Evolutionary conservation across 108 stramenopile species (phyloP).

Genomic region (Nitzschia putrida): DNA sequence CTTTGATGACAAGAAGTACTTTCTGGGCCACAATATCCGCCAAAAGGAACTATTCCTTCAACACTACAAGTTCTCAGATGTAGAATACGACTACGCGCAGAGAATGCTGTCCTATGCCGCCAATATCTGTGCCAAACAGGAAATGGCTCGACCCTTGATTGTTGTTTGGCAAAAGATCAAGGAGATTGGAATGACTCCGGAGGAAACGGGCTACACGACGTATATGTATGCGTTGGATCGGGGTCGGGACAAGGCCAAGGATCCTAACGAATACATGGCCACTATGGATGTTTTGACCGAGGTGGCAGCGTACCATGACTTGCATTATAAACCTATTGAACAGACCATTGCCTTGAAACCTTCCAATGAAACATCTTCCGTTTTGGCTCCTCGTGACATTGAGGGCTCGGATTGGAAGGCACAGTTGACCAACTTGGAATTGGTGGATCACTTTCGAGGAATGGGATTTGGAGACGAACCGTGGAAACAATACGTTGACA

Average conservation of each 20-base stretch:
- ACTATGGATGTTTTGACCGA: conserved; percentile 36
- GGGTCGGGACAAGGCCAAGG: neutral
- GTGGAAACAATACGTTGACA: conserved; percentile 23
- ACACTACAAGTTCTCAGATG: conserved; percentile 30
- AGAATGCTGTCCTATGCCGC: conserved; percentile 47
- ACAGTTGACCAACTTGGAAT: too few species aligned
- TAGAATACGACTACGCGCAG: conserved; percentile 29
- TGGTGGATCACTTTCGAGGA: too few species aligned
- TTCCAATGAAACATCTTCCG: too few species aligned
- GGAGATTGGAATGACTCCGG: conserved; percentile 44
- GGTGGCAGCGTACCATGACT: conserved; percentile 76
- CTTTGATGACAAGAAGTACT: too few species aligned
- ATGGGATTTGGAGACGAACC: conserved; percentile 10
- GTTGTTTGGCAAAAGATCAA: conserved; percentile 58
- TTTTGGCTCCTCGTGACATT: too few species aligned
- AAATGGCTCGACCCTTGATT: conserved; percentile 19
- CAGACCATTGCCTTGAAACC: conserved; percentile 45
- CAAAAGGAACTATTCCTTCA: neutral
- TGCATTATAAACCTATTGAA: conserved; percentile 69
- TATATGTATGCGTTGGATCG: conserved; percentile 56
- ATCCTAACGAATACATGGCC: conserved; percentile 13
- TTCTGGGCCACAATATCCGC: neutral
- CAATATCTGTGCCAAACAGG: conserved; percentile 48
- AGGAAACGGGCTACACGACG: conserved; percentile 46
- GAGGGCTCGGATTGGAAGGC: too few species aligned